A percentile compares a stretch with the other conserved stretches of the same genome.
phyloP scores from a whole-genome alignment of 768 basidiomycete genomes.

The Phanerochaete carnosa region DNA sequence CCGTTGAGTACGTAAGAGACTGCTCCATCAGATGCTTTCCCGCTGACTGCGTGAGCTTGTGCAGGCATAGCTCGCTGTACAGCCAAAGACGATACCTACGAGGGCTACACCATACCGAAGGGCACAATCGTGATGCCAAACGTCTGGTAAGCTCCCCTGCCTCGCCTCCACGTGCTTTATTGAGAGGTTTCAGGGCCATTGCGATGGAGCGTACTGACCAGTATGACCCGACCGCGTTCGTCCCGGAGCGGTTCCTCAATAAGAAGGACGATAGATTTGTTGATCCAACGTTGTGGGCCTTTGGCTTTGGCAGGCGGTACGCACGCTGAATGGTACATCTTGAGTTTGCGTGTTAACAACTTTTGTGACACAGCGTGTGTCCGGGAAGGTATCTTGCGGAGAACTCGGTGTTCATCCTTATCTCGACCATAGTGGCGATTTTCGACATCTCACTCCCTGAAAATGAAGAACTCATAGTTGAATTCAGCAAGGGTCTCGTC shows the following conservation, averaged over 20 bases:
- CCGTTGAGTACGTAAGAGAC: neutral
- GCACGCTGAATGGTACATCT: neutral
- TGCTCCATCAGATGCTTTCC: neutral
- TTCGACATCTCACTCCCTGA: neutral
- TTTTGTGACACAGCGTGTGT: slow-evolving; percentile 7
- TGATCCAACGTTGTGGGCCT: slow-evolving; percentile 15
- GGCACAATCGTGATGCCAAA: slow-evolving; percentile 54
- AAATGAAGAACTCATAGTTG: no score
- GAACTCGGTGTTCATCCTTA: slow-evolving; percentile 12
- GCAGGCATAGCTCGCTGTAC: slow-evolving; percentile 54
- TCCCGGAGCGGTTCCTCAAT: slow-evolving; percentile 24
- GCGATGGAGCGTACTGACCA: slow-evolving; percentile 16
- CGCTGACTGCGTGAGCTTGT: neutral
- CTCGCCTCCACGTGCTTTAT: no score
- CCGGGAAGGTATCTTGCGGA: slow-evolving; percentile 16
- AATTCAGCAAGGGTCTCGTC: no score
- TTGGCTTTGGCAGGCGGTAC: slow-evolving; percentile 26
- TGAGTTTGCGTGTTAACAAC: neutral
- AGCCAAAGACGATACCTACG: slow-evolving; percentile 56
- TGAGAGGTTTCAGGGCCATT: neutral
- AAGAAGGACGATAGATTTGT: slow-evolving; percentile 13
- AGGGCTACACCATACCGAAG: slow-evolving; percentile 52
- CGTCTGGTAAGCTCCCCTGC: slow-evolving; percentile 23
- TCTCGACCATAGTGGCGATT: slow-evolving; percentile 6
- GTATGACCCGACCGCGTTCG: slow-evolving; percentile 23